These are phyloP conservation scores for Termitomyces sp. DNA, from an alignment of 768 basidiomycete genomes.

Conservation along the genomic window DNA sequence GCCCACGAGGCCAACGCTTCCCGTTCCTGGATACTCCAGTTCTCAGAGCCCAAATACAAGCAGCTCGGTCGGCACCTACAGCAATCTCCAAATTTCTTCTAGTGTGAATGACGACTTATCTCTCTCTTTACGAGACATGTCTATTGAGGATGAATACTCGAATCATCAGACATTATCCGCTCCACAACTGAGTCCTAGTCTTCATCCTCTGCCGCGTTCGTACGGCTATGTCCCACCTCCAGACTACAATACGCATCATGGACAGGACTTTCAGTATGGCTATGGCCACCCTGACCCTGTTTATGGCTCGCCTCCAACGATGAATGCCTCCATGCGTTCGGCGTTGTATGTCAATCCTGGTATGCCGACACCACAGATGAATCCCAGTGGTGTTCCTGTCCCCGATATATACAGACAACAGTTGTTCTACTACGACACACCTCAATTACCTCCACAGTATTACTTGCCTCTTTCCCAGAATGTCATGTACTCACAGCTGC, in stretches of 20 bases:
- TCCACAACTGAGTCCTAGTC: constrained; percentile 25
- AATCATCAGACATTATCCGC: constrained; percentile 18
- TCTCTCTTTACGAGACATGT: constrained; percentile 49
- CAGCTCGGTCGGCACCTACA: constrained; percentile 7
- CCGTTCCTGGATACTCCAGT: constrained; percentile 22
- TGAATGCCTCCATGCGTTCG: constrained; percentile 39
- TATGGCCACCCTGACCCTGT: constrained; percentile 49
- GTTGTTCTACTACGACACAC: constrained; percentile 52
- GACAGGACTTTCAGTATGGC: constrained; percentile 45
- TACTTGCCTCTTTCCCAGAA: constrained; percentile 57
- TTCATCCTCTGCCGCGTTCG: constrained; percentile 41
- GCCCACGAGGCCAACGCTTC: constrained; percentile 35
- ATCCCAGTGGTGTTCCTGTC: constrained; percentile 31
- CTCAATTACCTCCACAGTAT: constrained; percentile 53
- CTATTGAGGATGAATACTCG: constrained; percentile 24
- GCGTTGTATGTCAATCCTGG: constrained; percentile 39
- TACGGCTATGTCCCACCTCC: constrained; percentile 48
- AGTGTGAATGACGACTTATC: constrained; percentile 52
- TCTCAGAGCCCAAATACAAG: constrained; percentile 2
- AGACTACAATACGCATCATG: constrained; percentile 63
- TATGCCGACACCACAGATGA: constrained; percentile 8
- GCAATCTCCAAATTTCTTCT: constrained; percentile 29
- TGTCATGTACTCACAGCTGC: constrained; percentile 53
- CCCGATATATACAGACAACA: constrained; percentile 42
- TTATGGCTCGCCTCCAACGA: constrained; percentile 42